These are phyloP conservation scores for Physcomitrellopsis africana DNA, from an alignment of 225 moss, liverwort and hornwort species.

Conservation along the genomic window DNA sequence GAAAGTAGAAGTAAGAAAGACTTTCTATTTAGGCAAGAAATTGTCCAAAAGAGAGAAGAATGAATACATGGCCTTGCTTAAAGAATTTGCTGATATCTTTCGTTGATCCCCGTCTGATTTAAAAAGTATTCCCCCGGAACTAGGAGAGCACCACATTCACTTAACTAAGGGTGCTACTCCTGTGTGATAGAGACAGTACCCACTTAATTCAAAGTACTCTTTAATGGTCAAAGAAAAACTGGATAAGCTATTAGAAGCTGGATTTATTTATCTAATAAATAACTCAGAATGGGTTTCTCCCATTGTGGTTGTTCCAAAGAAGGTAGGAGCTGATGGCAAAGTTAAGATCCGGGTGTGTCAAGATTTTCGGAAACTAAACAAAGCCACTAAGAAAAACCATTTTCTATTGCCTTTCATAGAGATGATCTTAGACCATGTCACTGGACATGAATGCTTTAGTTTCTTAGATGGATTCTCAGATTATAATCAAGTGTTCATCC, in stretches of 20 bases:
- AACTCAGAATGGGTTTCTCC: background rate
- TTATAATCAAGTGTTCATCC: slow-evolving; percentile 13
- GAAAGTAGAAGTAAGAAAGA: no score
- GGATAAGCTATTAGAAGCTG: background rate
- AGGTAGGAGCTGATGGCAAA: slow-evolving; percentile 5
- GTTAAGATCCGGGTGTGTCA: slow-evolving; percentile 21
- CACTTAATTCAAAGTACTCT: background rate
- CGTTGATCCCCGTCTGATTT: background rate
- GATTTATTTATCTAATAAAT: background rate
- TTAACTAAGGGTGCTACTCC: background rate
- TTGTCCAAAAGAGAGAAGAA: no score
- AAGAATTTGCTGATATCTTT: no score
- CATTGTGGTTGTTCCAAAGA: background rate
- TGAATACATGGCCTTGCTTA: no score
- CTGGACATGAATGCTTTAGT: background rate
- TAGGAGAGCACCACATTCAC: background rate
- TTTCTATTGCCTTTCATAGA: slow-evolving; percentile 13
- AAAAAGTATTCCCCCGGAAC: background rate
- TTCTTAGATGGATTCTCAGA: slow-evolving; percentile 25
- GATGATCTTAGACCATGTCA: background rate
- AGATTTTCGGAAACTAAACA: slow-evolving; percentile 24
- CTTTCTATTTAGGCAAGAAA: background rate
- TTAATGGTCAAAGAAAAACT: no score
- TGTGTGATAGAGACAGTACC: background rate
- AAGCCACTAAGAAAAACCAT: no score